Evolutionary conservation across 345 rosid genomes (phyloP), one percentile per base, ranked within the genome.

Genomic region (Corchorus capsularis): DNA sequence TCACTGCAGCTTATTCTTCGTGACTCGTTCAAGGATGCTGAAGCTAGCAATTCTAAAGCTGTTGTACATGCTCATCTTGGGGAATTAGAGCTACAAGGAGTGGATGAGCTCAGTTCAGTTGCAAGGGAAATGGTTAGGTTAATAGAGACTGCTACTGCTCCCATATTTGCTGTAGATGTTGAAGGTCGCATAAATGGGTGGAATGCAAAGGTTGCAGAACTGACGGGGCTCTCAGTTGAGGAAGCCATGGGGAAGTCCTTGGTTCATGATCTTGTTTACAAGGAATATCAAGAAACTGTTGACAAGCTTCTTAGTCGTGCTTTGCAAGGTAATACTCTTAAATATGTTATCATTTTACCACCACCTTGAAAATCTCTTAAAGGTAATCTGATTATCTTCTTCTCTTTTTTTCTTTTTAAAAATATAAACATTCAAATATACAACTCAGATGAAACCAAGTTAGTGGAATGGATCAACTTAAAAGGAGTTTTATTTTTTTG

Each of bases 71-170:
- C 93, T 39, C 89, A 84, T 69, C 64, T 69, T 75, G 87, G 83
- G 77, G 92, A 80, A 77, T 78, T 91, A 74, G 87, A 88, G 75
- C 84, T 91, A 75, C 96, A 92, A 83, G 97, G 94, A 34, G 59
- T 92, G 68, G 96, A 96, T 67, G 99, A 94, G 82, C 90, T 96
- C 80, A 92, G 96, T 77, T 90, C 97, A 27, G 98, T 94, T 70
- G 99, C 99, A 10, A 91, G 99, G 80, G 99, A 94, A 88, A 96
- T 96, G 98, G 99, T 96, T 76, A 93, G 98, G 81, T 83, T 96
- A 75, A 96, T 96, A 59, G 98, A 96, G 82, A 94, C 98, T 7
- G 98, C 99, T 34, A 91, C 98, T 54, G 98, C 92, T 78, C 99
- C 98, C 39, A 94, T 96, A 85, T 96, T 96, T n/a, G 97, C 97